Conservation (phyloP, 202 grass and related monocot genomes). For the Cymbopogon flexuosus region DNA sequence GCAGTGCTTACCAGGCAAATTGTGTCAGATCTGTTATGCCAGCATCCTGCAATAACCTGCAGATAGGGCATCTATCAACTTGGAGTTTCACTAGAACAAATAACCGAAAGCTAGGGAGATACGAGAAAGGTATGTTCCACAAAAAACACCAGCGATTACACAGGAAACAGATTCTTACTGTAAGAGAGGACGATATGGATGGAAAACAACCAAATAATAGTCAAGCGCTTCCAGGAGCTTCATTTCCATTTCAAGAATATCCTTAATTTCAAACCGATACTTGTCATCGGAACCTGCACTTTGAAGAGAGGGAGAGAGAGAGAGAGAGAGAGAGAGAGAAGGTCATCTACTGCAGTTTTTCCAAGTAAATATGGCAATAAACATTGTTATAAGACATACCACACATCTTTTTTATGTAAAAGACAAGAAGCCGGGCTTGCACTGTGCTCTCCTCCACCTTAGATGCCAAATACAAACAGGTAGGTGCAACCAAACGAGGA, state of each 20-base stretch:
- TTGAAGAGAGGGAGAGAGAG: not conserved
- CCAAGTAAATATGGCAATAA: not conserved
- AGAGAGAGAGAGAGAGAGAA: not conserved
- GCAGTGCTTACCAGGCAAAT: slow-evolving; percentile 55
- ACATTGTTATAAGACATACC: slow-evolving; percentile 33
- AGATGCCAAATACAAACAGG: slow-evolving; percentile 96
- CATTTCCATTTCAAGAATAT: slow-evolving; percentile 99
- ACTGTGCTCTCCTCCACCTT: slow-evolving; percentile 97
- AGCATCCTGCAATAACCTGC: slow-evolving; percentile 93
- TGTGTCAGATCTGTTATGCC: slow-evolving; percentile 90
- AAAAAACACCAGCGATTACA: slow-evolving; percentile 10
- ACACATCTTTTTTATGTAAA: slow-evolving; percentile 99
- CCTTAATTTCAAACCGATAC: slow-evolving; percentile 97
- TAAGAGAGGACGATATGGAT: slow-evolving; percentile 89
- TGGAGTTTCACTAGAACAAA: not conserved
- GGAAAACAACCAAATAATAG: slow-evolving; percentile 97
- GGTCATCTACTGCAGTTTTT: not conserved
- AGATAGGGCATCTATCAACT: slow-evolving; percentile 22
- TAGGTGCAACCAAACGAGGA: slow-evolving; percentile 87
- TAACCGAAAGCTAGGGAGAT: not conserved
- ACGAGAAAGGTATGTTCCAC: not conserved
- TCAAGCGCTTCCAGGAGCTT: slow-evolving; percentile 94
- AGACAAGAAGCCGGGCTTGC: slow-evolving; percentile 93
- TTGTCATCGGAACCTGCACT: slow-evolving; percentile 75
- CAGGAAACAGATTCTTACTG: slow-evolving; percentile 58